Base-by-base conservation (phyloP, 805 yeast species). In the Starmerella geochares region DNA sequence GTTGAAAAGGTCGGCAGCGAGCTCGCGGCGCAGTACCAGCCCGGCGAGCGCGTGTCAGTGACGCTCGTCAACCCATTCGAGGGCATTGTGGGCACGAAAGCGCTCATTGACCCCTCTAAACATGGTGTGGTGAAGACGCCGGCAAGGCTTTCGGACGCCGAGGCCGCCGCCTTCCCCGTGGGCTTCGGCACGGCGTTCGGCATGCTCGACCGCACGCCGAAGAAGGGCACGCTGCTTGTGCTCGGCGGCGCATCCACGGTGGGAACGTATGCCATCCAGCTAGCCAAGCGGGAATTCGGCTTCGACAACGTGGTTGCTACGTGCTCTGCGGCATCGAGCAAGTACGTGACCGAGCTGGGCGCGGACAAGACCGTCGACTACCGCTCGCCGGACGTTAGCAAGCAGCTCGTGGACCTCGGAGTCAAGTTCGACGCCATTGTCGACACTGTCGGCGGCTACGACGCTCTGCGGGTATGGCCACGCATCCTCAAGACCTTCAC, bases 241-340 rank as follows among this genome's bases (percentile, higher is more conserved):
- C 67, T 83, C 42, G 95, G 95, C 33, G 90, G 83, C 23, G 80
- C 83, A 8, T 79, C 94, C 1, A 66, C 80, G 13, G 87, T 82
- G 14, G 87, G 88, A 20, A 61, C 71, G 25, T 71, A 69, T 52
- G 69, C 73, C 3, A 67, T 77, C 31, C 84, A 80, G 62, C 62
- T 83, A 36, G 77, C 81, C 9, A 80, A 75, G 62, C 62, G 71
- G 35, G 61, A 65, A 42, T 69, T 69, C 49, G 65, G 70, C 2
- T 76, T 78, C 8, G 65, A 66, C 23, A 71, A 71, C 11, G 75
- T 85, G 20, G 80, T 76, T 4, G 79, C 76, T 23, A 71, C 79
- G 2, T 76, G 81, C 60, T 78, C 82, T 1, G 63, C 73, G 0
- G 61, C 67, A 9, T 75, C 85, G 11, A 62, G 66, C 17, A 72